Evolutionary conservation across 2,329 filamentous ascomycete genomes (phyloP), one percentile per base, ranked within the genome.

Genomic region (Orbilia oligospora): DNA sequence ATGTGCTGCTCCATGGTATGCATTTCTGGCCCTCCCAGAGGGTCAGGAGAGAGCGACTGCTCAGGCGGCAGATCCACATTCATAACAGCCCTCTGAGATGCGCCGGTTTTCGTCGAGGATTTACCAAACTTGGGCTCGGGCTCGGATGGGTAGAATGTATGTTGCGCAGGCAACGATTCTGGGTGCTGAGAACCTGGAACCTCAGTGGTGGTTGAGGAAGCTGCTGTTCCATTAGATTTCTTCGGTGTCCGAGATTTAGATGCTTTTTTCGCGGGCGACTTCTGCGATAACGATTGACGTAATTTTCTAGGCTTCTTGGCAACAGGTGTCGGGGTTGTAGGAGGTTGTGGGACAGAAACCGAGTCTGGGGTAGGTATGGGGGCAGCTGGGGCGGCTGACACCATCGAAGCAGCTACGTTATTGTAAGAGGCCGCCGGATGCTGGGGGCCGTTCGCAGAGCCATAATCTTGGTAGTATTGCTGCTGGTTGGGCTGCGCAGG

Each of bases 1-100:
- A 79, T 83, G 81, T 64, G 81, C 71, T 80, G 76, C 10, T 82
- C 81, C 80, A 82, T 81, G 3, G 71, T 38, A 20, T 66, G 56
- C 55, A 75, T 76, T 22, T 81, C 75, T 20, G 24, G 8, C 10
- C 30, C 27, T n/a, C 27, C 24, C 3, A n/a, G 2, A 1, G 24
- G 14, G 27, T n/a, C 24, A 18, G 46, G 53, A n/a, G 46, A 53
- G 18, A 53, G 27, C 1, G 66, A 33, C 5, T 14, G 36, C 36
- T 49, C 36, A 18, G 49, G n/a, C 9, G 36, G 71, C 24, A 22
- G 36, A 12, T 24, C 48, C 12, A 46, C 33, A 12, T 16, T n/a
- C 5, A 38, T 10, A n/a, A 8, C 38, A 16, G 41, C 16, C 2
- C 8, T 22, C 53, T 38, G 56, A 63, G 51, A 18, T 1, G 14